phyloP scores from a whole-genome alignment of 2,329 filamentous ascomycete species.

The Daldinia sp. region DNA sequence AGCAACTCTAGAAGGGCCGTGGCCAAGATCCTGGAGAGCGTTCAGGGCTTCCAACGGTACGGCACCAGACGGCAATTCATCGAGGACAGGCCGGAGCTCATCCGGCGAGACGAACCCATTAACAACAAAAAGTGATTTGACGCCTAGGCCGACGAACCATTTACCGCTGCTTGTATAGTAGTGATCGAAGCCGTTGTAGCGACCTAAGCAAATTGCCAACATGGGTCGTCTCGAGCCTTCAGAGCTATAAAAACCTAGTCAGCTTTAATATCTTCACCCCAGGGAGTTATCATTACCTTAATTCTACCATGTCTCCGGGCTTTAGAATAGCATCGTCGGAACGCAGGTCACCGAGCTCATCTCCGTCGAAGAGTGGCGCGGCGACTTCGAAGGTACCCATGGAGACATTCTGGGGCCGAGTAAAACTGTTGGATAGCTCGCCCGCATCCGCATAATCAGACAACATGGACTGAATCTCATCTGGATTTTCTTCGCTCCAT shows the following conservation, averaged over 20 bases:
- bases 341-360: slow-evolving; percentile 50
- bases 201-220: slow-evolving; percentile 63
- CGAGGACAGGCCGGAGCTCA: slow-evolving; percentile 54
- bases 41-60: slow-evolving; percentile 46
- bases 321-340: slow-evolving; percentile 45
- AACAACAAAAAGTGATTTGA: slow-evolving; percentile 60
- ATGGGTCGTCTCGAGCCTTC: slow-evolving; percentile 55
- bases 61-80: slow-evolving; percentile 48
- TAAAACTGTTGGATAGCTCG: slow-evolving; percentile 48
- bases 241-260: slow-evolving; percentile 38
- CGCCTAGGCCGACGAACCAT: slow-evolving; percentile 55
- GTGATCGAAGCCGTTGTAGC: slow-evolving; percentile 59
- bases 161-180: slow-evolving; percentile 63
- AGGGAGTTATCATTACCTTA: slow-evolving; percentile 50
- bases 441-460: slow-evolving; percentile 44
- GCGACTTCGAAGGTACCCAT: slow-evolving; percentile 43
- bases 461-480: slow-evolving; percentile 36
- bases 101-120: slow-evolving; percentile 53
- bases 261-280: slow-evolving; percentile 19
- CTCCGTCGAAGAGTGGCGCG: slow-evolving; percentile 48
- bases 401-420: slow-evolving; percentile 47
- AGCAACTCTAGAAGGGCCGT: slow-evolving; percentile 54
- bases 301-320: slow-evolving; percentile 61
- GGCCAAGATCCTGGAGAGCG: slow-evolving; percentile 51
- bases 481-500: slow-evolving; percentile 53